A percentile compares a stretch with the other conserved stretches of the same genome.
Evolutionary conservation across 352 stramenopile genomes (phyloP).

Genomic region (Pythium brachiatum): DNA sequence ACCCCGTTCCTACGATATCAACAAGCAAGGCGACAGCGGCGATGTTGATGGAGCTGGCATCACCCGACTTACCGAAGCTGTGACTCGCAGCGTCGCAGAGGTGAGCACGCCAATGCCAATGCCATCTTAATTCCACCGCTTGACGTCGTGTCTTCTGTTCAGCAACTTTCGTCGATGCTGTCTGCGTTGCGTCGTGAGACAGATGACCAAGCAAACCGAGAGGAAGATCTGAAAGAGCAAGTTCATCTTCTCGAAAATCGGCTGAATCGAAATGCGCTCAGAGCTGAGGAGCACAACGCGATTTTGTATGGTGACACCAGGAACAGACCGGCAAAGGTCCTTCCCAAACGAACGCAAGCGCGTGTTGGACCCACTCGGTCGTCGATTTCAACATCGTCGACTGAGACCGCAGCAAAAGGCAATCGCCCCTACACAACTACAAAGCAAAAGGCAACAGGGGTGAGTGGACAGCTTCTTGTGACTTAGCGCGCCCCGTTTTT

Average conservation of each 20-base stretch:
- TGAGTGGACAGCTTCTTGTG: not conserved
- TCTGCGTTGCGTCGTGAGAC: slow-evolving; percentile 12
- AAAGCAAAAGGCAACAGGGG: not conserved
- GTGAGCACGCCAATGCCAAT: no score
- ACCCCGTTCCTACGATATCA: not conserved
- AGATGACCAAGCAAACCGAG: not conserved
- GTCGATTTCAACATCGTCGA: not conserved
- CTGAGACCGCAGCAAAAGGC: not conserved
- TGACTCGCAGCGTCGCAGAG: not conserved
- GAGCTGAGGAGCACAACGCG: slow-evolving; percentile 30
- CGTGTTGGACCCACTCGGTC: not conserved
- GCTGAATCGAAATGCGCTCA: slow-evolving; percentile 26
- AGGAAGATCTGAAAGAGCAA: slow-evolving; percentile 26
- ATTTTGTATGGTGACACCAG: slow-evolving; percentile 13
- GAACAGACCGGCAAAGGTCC: not conserved
- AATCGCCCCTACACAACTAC: not conserved
- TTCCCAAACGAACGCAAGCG: not conserved
- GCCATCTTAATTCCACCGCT: no score
- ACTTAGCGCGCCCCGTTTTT: not conserved
- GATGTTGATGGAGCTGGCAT: not conserved
- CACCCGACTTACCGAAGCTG: not conserved
- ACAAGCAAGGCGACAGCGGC: not conserved
- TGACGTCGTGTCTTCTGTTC: no score
- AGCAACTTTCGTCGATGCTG: slow-evolving; percentile 16
- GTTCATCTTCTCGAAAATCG: slow-evolving; percentile 33